Evolutionary conservation across 768 basidiomycete species (phyloP), one percentile per base, ranked within the genome.

Genomic region (Mycena rebaudengoi): DNA sequence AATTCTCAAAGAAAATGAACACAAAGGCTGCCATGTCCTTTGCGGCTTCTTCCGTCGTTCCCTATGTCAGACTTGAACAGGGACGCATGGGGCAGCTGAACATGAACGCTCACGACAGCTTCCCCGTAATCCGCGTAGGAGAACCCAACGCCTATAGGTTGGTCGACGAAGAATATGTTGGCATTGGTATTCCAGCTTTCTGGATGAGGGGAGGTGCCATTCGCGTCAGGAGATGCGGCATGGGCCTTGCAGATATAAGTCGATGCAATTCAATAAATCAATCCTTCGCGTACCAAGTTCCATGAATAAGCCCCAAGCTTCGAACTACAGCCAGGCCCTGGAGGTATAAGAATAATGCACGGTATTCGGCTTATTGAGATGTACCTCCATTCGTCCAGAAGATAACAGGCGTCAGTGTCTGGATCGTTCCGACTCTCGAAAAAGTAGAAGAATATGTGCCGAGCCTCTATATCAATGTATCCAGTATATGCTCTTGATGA

Each of bases 361-460:
- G 16, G 20, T 35, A n/a, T 10, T 23, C 23, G 2, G 45, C 13
- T 13, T 7, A 12, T 52, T 7, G 21, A n/a, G 46, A 59, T 60
- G 41, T 32, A 70, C 81, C 90, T 69, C 82, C 82, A 40, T 80
- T 83, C 0, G 80, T 82, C 83, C 83, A 85, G 69, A 88, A 85
- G 8, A 88, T 84, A 4, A 89, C 83, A 65, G n/a, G 87, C 86
- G 72, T 88, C 88, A 49, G 76, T 83, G 48, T 81, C 82, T 7
- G 88, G 88, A 60, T 88, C 77, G 49, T 74, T 83, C 49, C 91
- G 77, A 52, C 86, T 88, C 72, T 92, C 90, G 72, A 92, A 92
- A 73, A 92, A 91, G 77, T 90, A 90, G 80, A 92, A 91, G 71
- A 89, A 90, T 8, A 90, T 65, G 68, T 89, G 89, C 6, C 87